Evolutionary conservation across 2,329 filamentous ascomycete species (phyloP).

Genomic region (Botrytis squamosa): DNA sequence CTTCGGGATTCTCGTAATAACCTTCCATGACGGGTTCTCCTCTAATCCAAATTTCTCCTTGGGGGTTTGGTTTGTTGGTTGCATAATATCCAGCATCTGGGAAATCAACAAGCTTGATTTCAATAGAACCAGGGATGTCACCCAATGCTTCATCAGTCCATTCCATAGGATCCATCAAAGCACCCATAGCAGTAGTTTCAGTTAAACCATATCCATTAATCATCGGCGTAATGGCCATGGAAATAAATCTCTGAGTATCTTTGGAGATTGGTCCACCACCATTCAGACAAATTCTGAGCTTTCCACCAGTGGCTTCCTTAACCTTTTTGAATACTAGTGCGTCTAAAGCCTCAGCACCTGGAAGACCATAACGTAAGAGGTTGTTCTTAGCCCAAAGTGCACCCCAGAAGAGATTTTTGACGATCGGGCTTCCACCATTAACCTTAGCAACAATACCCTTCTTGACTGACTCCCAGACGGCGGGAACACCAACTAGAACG

Average conservation of each 20-base stretch:
- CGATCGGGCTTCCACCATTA: constrained; percentile 65
- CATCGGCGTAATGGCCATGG: constrained; percentile 91
- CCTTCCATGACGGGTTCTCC: constrained; percentile 71
- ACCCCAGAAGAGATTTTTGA: constrained; percentile 75
- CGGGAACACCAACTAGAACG: constrained; percentile 88
- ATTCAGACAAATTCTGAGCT: constrained; percentile 87
- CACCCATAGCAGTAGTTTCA: constrained; percentile 83
- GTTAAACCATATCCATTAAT: constrained; percentile 91
- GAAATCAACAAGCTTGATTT: constrained; percentile 90
- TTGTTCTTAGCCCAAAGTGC: constrained; percentile 60
- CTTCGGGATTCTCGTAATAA: constrained; percentile 84
- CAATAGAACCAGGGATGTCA: constrained; percentile 71
- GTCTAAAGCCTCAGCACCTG: constrained; percentile 71
- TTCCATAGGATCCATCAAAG: constrained; percentile 78
- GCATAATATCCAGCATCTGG: constrained; percentile 79
- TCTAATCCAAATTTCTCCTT: constrained; percentile 90
- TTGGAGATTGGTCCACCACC: constrained; percentile 88
- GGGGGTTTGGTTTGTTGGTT: constrained; percentile 69
- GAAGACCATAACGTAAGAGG: constrained; percentile 58
- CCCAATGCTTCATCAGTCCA: constrained; percentile 79
- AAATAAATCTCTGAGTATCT: constrained; percentile 87
- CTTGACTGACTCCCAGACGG: constrained; percentile 94
- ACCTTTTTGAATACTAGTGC: constrained; percentile 87
- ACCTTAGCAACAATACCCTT: constrained; percentile 79
- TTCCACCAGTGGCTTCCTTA: constrained; percentile 83